Evolutionary conservation across 2,329 filamentous ascomycete genomes (phyloP), one percentile per base, ranked within the genome.

Genomic region (Diaporthe destruens): DNA sequence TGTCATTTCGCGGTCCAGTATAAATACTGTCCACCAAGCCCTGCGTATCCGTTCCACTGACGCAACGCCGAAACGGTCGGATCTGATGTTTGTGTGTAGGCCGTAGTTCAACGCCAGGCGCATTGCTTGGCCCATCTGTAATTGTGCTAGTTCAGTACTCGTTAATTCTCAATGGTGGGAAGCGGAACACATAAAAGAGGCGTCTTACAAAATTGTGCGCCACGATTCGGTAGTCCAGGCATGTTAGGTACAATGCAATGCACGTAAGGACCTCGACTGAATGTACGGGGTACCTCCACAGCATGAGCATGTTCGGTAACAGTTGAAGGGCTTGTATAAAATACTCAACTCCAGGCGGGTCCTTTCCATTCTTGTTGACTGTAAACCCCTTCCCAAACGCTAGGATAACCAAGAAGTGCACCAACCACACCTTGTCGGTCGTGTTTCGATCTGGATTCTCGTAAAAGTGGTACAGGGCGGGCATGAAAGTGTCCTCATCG

Each of bases 311-410:
- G 32, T 65, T 65, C 3, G 61, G 61, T 8, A 65, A 18, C 0
- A 85, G 75, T 55, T 83, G 80, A 63, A 87, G 80, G 0, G 84
- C 86, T 54, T 84, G 82, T 1, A 84, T 79, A 72, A 87, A 87
- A 36, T 84, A 81, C 8, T 87, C 85, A 0, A 82, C 81, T 0
- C 87, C 87, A 0, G 86, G 83, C 0, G 87, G 87, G 2, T 79
- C 72, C 65, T 78, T 80, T 0, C 79, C 79, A 6, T 76, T 78
- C 23, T 82, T 77, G 53, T 82, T 82, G 36, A 84, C 82, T 0
- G 86, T 82, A 47, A 89, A 87, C 0, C 85, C 86, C 75, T 89
- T 89, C 1, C 87, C 87, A 74, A 89, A 87, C 0, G 87, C 87
- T 2, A 89, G 79, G 12, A 89, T 82, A 0, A 89, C 79, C 4